Base-by-base conservation (phyloP, 768 basidiomycete species). In the Rhodotorula kratochvilovae region DNA sequence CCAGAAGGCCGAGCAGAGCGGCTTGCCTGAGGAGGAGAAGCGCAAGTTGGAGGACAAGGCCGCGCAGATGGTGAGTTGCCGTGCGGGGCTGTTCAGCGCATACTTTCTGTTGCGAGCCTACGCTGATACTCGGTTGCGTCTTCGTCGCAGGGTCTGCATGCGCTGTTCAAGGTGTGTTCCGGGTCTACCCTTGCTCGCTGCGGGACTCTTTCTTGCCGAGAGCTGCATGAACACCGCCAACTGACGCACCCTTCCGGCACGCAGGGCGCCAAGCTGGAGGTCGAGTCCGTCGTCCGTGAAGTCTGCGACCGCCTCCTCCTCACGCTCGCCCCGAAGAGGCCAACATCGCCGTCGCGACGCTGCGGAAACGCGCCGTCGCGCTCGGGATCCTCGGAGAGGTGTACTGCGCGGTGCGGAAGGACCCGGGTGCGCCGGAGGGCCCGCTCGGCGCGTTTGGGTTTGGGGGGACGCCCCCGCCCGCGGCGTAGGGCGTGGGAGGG, bases 261-360 rank as follows among this genome's bases (percentile, higher is more conserved):
- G 21, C 36, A 92, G 90, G 92, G 92, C 10, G 87, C 92, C 27
- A 94, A 93, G 79, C 87, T 95, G 36, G 92, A 95, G 79, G 85
- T 94, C 64, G 91, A 95, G 78, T 91, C 90, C 10, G 86, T 95
- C 51, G 81, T 95, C 12, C 87, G 92, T 25, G 92, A 94, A 80
- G 89, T 89, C 1, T 94, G 92, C 78, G 92, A 94, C 73, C 83
- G 94, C 11, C 67, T 66, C 45, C 63, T 74, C 43, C 35, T n/a
- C 21, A 31, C 31, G 5, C 65, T 66, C 57, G 25, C 46, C 2
- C n/a, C 57, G 55, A 53, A 27, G 61, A 65, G 23, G 53, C 19
- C 53, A 63, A 66, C 36, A 42, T 75, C 21, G 54, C 79, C 25
- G 16, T 84, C 0, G 72, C 84, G 48, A 90, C 90, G 78, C 84